A percentile compares a stretch with the other conserved stretches of the same genome.
These are phyloP conservation scores for Neoboletus magnificus DNA, from an alignment of 768 basidiomycete species.

Conservation along the genomic window DNA sequence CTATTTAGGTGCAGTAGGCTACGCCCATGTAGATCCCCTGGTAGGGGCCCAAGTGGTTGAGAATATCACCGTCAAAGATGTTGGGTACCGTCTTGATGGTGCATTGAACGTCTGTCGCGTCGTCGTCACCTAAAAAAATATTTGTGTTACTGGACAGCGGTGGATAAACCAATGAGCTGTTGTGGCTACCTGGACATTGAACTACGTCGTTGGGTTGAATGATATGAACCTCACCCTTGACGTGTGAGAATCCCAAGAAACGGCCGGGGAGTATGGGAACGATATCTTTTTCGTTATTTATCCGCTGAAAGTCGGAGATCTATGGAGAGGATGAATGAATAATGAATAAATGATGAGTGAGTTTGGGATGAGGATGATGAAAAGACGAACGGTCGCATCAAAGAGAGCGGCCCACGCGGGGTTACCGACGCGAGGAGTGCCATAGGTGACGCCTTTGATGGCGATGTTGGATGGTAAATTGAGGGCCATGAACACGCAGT, in stretches of 20 bases:
- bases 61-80: conserved; percentile 45
- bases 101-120: conserved; percentile 52
- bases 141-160: neutral
- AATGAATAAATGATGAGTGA: too few species aligned
- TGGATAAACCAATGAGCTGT: neutral
- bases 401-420: conserved; percentile 28
- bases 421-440: conserved; percentile 31
- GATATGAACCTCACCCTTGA: conserved; percentile 43
- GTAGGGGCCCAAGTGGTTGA: conserved; percentile 58
- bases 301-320: conserved; percentile 26
- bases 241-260: conserved; percentile 44
- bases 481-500: conserved; percentile 45
- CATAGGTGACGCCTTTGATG: conserved; percentile 33
- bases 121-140: conserved; percentile 44
- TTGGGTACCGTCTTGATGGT: conserved; percentile 53
- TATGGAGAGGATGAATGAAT: neutral
- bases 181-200: conserved; percentile 39
- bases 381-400: conserved; percentile 11
- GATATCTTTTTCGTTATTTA: conserved; percentile 37
- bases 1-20: conserved; percentile 33
- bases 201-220: conserved; percentile 34
- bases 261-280: conserved; percentile 58
- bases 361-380: neutral
- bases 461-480: conserved; percentile 41
- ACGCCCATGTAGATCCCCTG: conserved; percentile 57